Conservation (phyloP, 2,329 filamentous ascomycete species). For the Cytospora mali region DNA sequence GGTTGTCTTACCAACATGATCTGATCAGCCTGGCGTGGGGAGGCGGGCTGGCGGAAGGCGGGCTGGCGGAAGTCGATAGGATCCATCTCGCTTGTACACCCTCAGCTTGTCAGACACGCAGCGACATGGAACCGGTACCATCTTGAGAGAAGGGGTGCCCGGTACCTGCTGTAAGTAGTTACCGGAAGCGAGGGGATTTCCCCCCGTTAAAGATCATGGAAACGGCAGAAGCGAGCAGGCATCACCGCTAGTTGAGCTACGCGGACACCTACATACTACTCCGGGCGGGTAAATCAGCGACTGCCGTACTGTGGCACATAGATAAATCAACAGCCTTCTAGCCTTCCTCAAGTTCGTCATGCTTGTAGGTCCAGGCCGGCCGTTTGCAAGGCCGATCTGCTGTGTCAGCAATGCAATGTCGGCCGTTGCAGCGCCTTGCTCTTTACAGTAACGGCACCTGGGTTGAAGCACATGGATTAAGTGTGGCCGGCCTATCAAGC, state of each 20-base stretch:
- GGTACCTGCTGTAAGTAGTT: not conserved
- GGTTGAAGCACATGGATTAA: conserved; percentile 8
- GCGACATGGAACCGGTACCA: not conserved
- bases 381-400: conserved; percentile 14
- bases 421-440: conserved; percentile 23
- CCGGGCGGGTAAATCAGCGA: conserved; percentile 2
- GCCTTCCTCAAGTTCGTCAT: not conserved
- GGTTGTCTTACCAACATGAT: conserved; percentile 4
- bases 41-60: too few relatives aligned
- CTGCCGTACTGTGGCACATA: not conserved
- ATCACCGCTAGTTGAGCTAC: conserved; percentile 17
- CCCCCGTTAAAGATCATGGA: conserved; percentile 1
- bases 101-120: not conserved
- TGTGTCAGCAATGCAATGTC: conserved; percentile 19
- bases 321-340: not conserved
- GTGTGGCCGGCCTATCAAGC: conserved; percentile 25
- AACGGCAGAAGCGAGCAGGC: conserved; percentile 8
- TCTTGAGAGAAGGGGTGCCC: not conserved
- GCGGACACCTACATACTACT: too few relatives aligned
- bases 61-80: not conserved
- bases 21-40: not conserved
- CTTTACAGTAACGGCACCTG: conserved; percentile 14
- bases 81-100: not conserved
- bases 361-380: not conserved
- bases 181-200: not conserved